These are phyloP conservation scores for Beauveria bassiana DNA, from an alignment of 2,329 filamentous ascomycete genomes.

Conservation along the genomic window DNA sequence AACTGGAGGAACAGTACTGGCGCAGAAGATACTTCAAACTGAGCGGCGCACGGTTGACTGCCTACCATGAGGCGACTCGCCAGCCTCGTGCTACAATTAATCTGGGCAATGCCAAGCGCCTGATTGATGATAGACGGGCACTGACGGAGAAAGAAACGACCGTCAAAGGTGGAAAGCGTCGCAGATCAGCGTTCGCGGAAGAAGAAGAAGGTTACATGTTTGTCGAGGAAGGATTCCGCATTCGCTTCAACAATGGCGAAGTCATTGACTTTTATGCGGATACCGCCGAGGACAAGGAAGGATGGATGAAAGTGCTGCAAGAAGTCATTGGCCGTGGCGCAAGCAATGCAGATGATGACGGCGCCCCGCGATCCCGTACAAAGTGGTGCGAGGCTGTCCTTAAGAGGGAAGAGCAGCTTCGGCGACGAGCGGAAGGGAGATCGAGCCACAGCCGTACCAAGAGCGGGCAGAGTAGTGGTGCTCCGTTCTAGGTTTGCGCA, in stretches of 20 bases:
- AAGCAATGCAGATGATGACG: constrained; percentile 36
- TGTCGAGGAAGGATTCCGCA: constrained; percentile 97
- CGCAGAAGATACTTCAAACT: constrained; percentile 96
- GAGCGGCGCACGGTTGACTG: constrained; percentile 81
- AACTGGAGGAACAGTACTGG: constrained; percentile 65
- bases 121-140: constrained; percentile 85
- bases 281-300: constrained; percentile 76
- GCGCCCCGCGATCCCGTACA: constrained; percentile 36
- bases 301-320: constrained; percentile 83
- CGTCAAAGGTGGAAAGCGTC: constrained; percentile 68
- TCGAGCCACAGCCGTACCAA: constrained; percentile 48
- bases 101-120: constrained; percentile 79
- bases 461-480: constrained; percentile 28
- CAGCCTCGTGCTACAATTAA: constrained; percentile 97
- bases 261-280: constrained; percentile 98
- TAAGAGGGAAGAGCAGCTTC: constrained; percentile 54
- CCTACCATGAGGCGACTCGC: constrained; percentile 90
- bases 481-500: constrained; percentile 20
- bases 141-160: constrained; percentile 78
- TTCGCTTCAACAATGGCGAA: constrained; percentile 96
- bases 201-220: constrained; percentile 99
- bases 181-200: constrained; percentile 92
- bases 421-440: constrained; percentile 41
- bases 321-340: constrained; percentile 58
- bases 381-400: constrained; percentile 64